Conservation (phyloP, 345 rosid species). For the Syzygium aqueum region DNA sequence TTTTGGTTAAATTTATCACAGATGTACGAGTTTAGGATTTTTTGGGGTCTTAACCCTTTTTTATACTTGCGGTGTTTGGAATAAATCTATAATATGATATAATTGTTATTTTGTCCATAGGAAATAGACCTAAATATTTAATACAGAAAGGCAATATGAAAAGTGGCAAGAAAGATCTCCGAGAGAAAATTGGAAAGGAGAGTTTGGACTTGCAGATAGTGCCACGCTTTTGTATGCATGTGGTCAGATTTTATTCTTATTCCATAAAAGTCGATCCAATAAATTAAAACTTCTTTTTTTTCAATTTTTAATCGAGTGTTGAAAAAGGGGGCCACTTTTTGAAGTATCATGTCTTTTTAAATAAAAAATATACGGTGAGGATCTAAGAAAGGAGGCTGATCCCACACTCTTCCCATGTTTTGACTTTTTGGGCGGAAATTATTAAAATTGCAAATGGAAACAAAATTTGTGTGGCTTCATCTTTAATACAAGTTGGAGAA, state of each 20-base stretch:
- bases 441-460: background rate
- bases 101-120: background rate
- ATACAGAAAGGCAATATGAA: background rate
- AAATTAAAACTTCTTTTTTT: background rate
- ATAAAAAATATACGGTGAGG: background rate
- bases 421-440: background rate
- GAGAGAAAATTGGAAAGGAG: background rate
- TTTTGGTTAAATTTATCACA: no score
- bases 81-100: background rate
- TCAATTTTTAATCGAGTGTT: background rate
- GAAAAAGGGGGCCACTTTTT: background rate
- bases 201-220: background rate
- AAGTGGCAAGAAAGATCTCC: background rate
- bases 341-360: background rate
- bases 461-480: background rate
- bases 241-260: constrained; percentile 3
- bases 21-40: no score
- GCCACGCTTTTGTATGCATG: background rate
- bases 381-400: background rate
- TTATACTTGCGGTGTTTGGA: background rate
- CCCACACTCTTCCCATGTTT: background rate
- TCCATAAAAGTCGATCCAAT: background rate
- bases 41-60: no score
- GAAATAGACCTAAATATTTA: background rate
- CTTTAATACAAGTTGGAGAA: background rate